Percentiles rank a stretch among this genome's conserved stretches.
Conservation (phyloP, 2,329 filamentous ascomycete species). For the Cladosporium sp. region DNA sequence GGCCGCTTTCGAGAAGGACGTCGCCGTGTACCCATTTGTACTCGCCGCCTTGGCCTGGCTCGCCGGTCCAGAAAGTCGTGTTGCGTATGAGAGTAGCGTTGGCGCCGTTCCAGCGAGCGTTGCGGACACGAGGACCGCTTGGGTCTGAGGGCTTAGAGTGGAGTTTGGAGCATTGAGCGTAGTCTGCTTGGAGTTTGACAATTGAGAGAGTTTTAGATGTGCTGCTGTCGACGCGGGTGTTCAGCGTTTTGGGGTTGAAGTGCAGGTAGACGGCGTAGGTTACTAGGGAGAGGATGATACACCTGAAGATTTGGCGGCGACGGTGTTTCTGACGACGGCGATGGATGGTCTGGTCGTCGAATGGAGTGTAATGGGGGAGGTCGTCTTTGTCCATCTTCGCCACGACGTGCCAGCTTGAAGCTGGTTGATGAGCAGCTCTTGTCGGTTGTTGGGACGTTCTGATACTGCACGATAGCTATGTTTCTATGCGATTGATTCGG, state of each 20-base stretch:
- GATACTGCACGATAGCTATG: too few species aligned
- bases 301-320: constrained; percentile 11
- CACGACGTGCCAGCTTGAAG: not conserved
- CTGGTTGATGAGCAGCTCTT: not conserved
- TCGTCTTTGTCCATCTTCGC: constrained; percentile 16
- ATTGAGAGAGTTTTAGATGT: constrained; percentile 48
- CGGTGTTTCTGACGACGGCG: not conserved
- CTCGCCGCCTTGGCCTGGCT: constrained; percentile 40
- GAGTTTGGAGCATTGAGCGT: constrained; percentile 54
- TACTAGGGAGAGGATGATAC: constrained; percentile 11
- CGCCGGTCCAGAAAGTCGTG: constrained; percentile 63
- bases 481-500: too few species aligned
- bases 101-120: constrained; percentile 57
- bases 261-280: constrained; percentile 12
- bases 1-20: constrained; percentile 57
- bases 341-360: constrained; percentile 4
- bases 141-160: constrained; percentile 54
- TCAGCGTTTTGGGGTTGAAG: constrained; percentile 1
- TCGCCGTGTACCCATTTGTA: constrained; percentile 60
- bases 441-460: not conserved
- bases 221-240: constrained; percentile 2
- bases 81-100: constrained; percentile 62
- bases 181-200: constrained; percentile 51
- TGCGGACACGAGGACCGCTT: constrained; percentile 52
- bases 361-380: constrained; percentile 15